Evolutionary conservation across 176 grass and related monocot species (phyloP).

Genomic region (Bromus sterilis): DNA sequence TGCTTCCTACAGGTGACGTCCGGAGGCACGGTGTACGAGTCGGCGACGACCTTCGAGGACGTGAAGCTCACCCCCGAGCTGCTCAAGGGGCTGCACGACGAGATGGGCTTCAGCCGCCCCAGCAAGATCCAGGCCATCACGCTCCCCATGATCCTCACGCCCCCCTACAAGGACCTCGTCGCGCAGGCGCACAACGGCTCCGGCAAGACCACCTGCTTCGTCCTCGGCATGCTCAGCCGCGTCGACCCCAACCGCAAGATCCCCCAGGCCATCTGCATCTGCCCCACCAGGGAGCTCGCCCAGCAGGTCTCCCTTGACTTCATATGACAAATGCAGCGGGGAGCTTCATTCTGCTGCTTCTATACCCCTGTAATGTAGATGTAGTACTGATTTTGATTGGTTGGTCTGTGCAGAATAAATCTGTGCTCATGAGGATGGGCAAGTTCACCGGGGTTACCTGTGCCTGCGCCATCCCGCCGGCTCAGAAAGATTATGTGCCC

Average conservation of each 20-base stretch:
- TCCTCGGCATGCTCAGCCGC: slow-evolving; percentile 94
- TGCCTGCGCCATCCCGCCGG: slow-evolving; percentile 58
- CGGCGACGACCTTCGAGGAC: slow-evolving; percentile 77
- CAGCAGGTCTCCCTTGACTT: slow-evolving; percentile 39
- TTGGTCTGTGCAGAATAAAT: slow-evolving; percentile 54
- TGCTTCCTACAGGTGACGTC: slow-evolving; percentile 54
- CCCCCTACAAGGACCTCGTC: slow-evolving; percentile 80
- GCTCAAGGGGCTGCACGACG: slow-evolving; percentile 65
- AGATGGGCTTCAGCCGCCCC: slow-evolving; percentile 84
- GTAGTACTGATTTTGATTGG: slow-evolving; percentile 3
- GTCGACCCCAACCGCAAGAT: slow-evolving; percentile 52
- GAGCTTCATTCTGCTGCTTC: not conserved
- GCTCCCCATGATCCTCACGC: slow-evolving; percentile 87
- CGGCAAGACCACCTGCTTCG: slow-evolving; percentile 93
- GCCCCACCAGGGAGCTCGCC: slow-evolving; percentile 89
- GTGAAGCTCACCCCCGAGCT: slow-evolving; percentile 68
- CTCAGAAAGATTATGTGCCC: slow-evolving; percentile 48
- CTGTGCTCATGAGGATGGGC: slow-evolving; percentile 78
- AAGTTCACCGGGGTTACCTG: slow-evolving; percentile 75
- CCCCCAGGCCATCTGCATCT: slow-evolving; percentile 89
- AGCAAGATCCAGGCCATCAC: slow-evolving; percentile 87
- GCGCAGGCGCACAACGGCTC: slow-evolving; percentile 95
- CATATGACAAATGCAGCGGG: not conserved
- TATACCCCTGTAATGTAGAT: not conserved
- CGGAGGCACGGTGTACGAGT: slow-evolving; percentile 83